Conservation (phyloP, 2,329 filamentous ascomycete genomes). For the Macrophomina phaseolina region DNA sequence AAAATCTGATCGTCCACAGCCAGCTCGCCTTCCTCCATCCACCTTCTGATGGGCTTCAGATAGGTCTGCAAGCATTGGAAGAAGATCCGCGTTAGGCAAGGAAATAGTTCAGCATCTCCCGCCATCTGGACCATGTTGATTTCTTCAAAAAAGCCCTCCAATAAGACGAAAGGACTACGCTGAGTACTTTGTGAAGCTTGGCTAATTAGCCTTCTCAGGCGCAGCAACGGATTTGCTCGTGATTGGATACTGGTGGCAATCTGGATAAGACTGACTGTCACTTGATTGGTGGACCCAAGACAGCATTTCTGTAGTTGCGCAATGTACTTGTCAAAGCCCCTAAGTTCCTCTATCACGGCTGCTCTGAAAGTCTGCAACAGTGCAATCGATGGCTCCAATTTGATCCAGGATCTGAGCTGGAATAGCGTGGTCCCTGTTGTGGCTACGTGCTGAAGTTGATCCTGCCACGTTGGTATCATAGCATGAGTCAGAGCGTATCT, state of each 20-base stretch:
- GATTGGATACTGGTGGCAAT: slow-evolving; percentile 64
- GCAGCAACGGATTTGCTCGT: slow-evolving; percentile 61
- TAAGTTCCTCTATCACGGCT: slow-evolving; percentile 63
- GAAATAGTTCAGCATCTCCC: slow-evolving; percentile 67
- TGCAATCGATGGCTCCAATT: slow-evolving; percentile 40
- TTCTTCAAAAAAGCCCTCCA: slow-evolving; percentile 78
- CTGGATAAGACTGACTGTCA: slow-evolving; percentile 70
- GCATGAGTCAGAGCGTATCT: slow-evolving; percentile 48
- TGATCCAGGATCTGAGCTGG: slow-evolving; percentile 56
- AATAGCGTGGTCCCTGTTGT: slow-evolving; percentile 56
- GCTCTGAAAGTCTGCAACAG: slow-evolving; percentile 73
- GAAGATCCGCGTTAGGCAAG: slow-evolving; percentile 71
- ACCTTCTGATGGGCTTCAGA: slow-evolving; percentile 75
- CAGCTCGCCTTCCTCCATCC: slow-evolving; percentile 83
- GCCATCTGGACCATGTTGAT: slow-evolving; percentile 72
- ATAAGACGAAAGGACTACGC: slow-evolving; percentile 68
- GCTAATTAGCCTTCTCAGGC: slow-evolving; percentile 66
- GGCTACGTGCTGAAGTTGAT: slow-evolving; percentile 53
- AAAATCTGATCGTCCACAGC: slow-evolving; percentile 70
- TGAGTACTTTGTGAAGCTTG: slow-evolving; percentile 30
- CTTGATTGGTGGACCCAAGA: slow-evolving; percentile 58
- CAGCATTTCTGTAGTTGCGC: slow-evolving; percentile 66
- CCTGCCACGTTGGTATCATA: slow-evolving; percentile 40
- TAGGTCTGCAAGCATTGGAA: slow-evolving; percentile 84
- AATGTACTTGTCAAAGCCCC: slow-evolving; percentile 63